These are phyloP conservation scores for Antitrichia curtipendula DNA, from an alignment of 225 moss, liverwort and hornwort genomes.

Conservation along the genomic window DNA sequence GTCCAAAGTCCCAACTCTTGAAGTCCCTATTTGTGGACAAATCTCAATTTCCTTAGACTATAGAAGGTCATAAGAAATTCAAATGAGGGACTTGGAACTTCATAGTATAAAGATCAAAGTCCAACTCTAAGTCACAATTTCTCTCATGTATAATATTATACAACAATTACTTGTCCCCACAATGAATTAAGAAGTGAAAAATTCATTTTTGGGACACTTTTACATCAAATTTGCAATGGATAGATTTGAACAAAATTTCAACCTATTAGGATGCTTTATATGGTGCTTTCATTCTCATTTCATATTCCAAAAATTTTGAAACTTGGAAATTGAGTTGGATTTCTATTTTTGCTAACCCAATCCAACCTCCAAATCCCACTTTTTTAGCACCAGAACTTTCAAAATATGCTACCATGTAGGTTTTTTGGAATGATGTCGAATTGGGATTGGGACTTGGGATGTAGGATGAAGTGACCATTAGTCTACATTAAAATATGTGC, in stretches of 20 bases:
- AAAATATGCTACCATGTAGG: background rate
- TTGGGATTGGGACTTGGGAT: background rate
- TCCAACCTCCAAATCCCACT: rapidly evolving
- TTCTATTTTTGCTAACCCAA: background rate
- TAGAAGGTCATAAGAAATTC: background rate
- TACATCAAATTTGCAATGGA: background rate
- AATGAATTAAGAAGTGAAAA: background rate
- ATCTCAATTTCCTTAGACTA: rapidly evolving
- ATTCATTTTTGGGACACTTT: background rate
- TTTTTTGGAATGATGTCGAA: background rate
- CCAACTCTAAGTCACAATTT: background rate
- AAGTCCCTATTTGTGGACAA: background rate
- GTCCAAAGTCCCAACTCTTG: background rate
- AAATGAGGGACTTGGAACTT: background rate
- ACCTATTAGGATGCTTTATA: background rate
- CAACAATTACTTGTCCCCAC: rapidly evolving
- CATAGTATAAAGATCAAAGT: background rate
- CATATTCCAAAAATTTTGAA: background rate
- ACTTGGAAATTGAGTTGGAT: rapidly evolving
- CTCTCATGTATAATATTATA: background rate
- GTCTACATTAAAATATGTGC: too few relatives aligned
- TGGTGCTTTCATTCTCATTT: background rate
- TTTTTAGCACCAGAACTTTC: rapidly evolving
- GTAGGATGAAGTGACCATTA: too few relatives aligned
- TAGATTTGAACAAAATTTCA: background rate